phyloP scores from a whole-genome alignment of 345 rosid species.

The Eucalyptus leucophloia region DNA sequence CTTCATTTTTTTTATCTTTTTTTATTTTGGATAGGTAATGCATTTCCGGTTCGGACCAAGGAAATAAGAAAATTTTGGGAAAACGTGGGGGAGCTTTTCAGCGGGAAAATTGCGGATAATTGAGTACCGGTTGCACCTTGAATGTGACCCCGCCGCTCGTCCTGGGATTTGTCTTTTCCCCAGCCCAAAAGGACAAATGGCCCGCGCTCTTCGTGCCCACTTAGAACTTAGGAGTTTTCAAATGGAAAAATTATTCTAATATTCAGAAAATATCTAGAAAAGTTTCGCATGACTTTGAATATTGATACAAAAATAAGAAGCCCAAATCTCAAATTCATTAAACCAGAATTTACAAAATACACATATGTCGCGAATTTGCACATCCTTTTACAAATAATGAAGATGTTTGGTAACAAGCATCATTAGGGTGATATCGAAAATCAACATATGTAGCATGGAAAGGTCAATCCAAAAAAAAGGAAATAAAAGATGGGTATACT shows the following conservation, averaged over 20 bases:
- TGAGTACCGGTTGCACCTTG: not conserved
- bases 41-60: not conserved
- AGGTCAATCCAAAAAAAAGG: not conserved
- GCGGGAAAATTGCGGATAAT: not conserved
- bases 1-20: not conserved
- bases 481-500: not conserved
- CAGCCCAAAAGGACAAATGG: not conserved
- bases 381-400: not conserved
- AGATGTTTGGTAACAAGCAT: not conserved
- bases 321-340: not conserved
- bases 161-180: not conserved
- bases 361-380: not conserved
- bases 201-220: not conserved
- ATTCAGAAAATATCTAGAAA: not conserved
- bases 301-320: not conserved
- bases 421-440: not conserved
- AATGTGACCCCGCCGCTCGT: not conserved
- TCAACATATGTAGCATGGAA: not conserved
- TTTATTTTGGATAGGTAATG: not conserved
- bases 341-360: not conserved
- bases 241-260: not conserved
- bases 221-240: not conserved
- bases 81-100: not conserved
- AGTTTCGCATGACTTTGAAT: not conserved
- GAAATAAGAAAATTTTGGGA: not conserved